Conservation (phyloP, 2,329 filamentous ascomycete genomes). For the Trichoderma aggressivum region DNA sequence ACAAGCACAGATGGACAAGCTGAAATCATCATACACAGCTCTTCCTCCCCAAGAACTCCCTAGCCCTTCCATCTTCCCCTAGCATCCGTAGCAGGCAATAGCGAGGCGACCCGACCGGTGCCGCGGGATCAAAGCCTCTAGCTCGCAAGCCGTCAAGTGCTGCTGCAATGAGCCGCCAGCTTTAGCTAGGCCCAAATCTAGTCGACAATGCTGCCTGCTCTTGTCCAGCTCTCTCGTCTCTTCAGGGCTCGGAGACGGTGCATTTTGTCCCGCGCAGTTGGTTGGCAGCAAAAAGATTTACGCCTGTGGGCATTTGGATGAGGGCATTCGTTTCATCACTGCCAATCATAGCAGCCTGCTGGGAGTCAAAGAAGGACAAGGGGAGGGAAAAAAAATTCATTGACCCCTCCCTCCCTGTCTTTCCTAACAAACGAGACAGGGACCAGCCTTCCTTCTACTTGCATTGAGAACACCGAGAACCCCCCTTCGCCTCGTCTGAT, state of each 20-base stretch:
- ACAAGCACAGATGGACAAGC: neutral
- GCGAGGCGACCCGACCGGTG: constrained; percentile 14
- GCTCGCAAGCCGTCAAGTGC: neutral
- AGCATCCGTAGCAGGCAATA: neutral
- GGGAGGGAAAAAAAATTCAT: neutral
- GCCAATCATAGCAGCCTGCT: neutral
- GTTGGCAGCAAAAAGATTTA: neutral
- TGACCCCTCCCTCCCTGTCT: constrained; percentile 6
- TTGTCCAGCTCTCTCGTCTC: neutral
- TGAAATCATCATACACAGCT: neutral
- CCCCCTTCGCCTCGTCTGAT: constrained; percentile 10
- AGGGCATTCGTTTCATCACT: neutral
- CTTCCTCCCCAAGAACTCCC: neutral
- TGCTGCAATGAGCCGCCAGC: constrained; percentile 13
- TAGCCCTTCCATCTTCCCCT: neutral
- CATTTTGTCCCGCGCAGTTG: neutral
- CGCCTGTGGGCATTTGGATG: neutral
- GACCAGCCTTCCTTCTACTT: constrained; percentile 13
- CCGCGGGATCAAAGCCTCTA: constrained; percentile 16
- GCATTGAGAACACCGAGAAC: constrained; percentile 1
- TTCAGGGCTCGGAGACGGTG: neutral
- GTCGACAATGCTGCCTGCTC: neutral
- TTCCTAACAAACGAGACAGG: constrained; percentile 5
- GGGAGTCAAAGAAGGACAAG: neutral
- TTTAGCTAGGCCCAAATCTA: constrained; percentile 4